Base-by-base conservation (phyloP, 2,329 filamentous ascomycete genomes). In the Ophiosphaerella herpotricha region DNA sequence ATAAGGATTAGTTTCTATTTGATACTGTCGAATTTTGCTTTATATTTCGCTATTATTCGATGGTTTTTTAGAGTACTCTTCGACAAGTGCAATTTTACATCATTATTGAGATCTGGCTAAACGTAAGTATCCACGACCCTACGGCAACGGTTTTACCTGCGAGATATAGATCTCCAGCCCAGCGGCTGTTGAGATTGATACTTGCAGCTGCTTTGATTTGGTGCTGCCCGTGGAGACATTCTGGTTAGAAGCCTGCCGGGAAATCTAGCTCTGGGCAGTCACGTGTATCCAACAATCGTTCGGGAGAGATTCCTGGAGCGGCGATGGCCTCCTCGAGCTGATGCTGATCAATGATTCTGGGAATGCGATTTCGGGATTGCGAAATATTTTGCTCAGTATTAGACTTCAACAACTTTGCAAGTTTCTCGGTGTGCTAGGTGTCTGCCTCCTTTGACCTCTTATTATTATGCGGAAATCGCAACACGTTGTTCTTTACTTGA, bases 291-390 rank as follows among this genome's bases (percentile, higher is more conserved):
- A 52, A 33, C 23, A 52, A 52, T 43, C 24, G 21, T 39, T 52
- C 16, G n/a, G 44, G 33, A 13, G 49, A 47, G 39, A 52, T 52
- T 44, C 39, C 44, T 31, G 39, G 43, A 48, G 16, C 33, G 9
- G 31, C 36, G 31, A 65, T 53, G 31, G 49, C 50, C 50, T 51
- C 56, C 39, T 56, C 36, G 14, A 74, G 63, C 40, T 62, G 16
- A 48, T 58, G 41, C 50, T 58, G 38, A 41, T 63, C 60, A 41
- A 74, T 62, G 11, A 70, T 45, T 7, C 61, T 60, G 49, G 61
- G 63, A 48, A 72, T 58, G 55, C 69, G 59, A 58, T 73, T 70
- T 38, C 46, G 39, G 24, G 69, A 18, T 49, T 70, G 55, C 23
- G 64, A 53, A 23, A 54, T 48, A 38, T 48, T 41, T 56, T 55